Evolutionary conservation across 495 filamentous ascomycete genomes (phyloP).

Genomic region (Lichenothelia convexa): DNA sequence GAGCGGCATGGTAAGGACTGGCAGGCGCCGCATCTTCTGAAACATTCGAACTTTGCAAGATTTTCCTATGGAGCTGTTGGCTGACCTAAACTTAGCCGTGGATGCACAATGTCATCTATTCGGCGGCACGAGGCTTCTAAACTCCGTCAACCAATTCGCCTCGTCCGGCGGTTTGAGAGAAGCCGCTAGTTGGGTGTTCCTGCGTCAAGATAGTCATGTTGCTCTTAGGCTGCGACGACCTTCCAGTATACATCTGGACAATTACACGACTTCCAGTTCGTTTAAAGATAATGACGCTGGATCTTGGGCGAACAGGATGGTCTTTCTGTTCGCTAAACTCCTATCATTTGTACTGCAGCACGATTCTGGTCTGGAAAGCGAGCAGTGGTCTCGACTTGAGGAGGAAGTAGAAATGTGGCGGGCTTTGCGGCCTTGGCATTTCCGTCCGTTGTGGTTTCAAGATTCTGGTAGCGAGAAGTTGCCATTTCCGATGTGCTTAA

Average conservation of each 20-base stretch:
- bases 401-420: conserved; percentile 6
- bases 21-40: too few relatives aligned
- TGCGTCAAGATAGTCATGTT: too few relatives aligned
- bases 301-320: conserved; percentile 6
- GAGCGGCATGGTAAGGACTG: background rate
- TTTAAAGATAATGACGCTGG: conserved; percentile 6
- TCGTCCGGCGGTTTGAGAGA: too few relatives aligned
- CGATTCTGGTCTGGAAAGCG: background rate
- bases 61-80: background rate
- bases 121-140: conserved; percentile 7
- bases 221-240: conserved; percentile 6
- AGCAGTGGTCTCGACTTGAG: conserved; percentile 6
- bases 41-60: too few relatives aligned
- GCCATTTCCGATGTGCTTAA: conserved; percentile 1
- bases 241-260: conserved; percentile 3
- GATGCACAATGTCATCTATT: conserved; percentile 5
- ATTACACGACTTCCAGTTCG: conserved; percentile 4
- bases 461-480: background rate
- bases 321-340: conserved; percentile 8
- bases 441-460: conserved; percentile 3
- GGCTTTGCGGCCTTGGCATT: conserved; percentile 5
- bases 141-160: too few relatives aligned
- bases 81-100: background rate
- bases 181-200: too few relatives aligned
- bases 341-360: conserved; percentile 5